Percentiles rank a stretch among this genome's conserved stretches.
phyloP scores from a whole-genome alignment of 768 basidiomycete species.

The Lactarius trivialis region DNA sequence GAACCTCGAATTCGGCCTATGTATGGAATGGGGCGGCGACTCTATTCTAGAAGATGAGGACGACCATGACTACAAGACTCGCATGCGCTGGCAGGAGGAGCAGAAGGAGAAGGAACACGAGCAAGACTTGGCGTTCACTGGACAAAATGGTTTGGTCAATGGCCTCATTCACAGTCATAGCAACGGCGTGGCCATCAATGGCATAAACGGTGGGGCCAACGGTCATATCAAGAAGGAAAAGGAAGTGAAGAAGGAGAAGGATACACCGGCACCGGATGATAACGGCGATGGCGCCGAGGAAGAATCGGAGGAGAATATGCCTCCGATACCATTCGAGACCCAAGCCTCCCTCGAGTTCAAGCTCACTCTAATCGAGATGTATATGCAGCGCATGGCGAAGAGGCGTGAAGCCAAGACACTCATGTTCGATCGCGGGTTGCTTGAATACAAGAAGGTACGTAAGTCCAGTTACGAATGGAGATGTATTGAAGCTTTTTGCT shows the following conservation, averaged over 20 bases:
- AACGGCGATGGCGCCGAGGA: constrained; percentile 50
- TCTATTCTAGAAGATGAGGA: constrained; percentile 71
- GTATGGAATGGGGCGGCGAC: constrained; percentile 78
- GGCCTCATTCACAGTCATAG: constrained; percentile 31
- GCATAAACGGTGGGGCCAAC: constrained; percentile 33
- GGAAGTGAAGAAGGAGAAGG: constrained; percentile 33
- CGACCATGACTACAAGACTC: constrained; percentile 62
- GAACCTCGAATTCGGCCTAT: constrained; percentile 93
- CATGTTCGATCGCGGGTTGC: constrained; percentile 85
- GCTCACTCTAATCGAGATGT: constrained; percentile 83
- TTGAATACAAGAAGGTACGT: constrained; percentile 90
- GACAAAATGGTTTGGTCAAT: constrained; percentile 23
- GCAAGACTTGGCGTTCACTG: constrained; percentile 21
- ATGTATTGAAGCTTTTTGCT: constrained; percentile 19
- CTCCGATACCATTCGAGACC: constrained; percentile 78
- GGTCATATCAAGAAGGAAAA: constrained; percentile 37
- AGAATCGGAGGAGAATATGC: constrained; percentile 55
- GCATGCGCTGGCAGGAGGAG: constrained; percentile 38
- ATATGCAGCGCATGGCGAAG: constrained; percentile 81
- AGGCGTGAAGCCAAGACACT: constrained; percentile 78
- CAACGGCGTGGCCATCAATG: constrained; percentile 27
- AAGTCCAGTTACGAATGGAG: neutral
- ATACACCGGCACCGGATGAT: constrained; percentile 22
- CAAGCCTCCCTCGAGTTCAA: constrained; percentile 82
- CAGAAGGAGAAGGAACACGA: constrained; percentile 30